Conservation (phyloP, 1,284 basidiomycete genomes). For the Irpex sp. region DNA sequence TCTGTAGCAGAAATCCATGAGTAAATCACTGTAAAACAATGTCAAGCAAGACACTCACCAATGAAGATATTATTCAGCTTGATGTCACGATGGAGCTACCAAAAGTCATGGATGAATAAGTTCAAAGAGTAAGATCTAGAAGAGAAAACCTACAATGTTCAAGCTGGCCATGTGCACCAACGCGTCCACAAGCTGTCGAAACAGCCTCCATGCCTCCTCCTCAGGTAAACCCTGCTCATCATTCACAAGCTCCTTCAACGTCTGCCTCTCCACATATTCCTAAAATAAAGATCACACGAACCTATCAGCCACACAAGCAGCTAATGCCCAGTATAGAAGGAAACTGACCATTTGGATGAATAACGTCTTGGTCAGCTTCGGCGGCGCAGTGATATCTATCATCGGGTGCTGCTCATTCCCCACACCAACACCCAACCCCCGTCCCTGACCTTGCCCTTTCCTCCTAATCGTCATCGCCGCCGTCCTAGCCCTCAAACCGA, state of each 20-base stretch:
- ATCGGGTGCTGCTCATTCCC: not conserved
- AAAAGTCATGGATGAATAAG: not conserved
- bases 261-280: conserved; percentile 89
- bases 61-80: conserved; percentile 93
- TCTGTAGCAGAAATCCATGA: conserved; percentile 39
- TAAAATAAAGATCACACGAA: conserved; percentile 24
- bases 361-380: conserved; percentile 56
- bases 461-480: too few relatives aligned
- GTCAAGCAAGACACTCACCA: conserved; percentile 37
- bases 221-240: conserved; percentile 67
- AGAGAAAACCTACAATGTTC: conserved; percentile 56
- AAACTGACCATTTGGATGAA: conserved; percentile 85
- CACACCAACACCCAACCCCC: too few relatives aligned
- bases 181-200: conserved; percentile 92
- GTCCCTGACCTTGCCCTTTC: too few relatives aligned
- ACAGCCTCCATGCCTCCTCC: conserved; percentile 86
- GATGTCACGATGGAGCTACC: conserved; percentile 84
- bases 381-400: conserved; percentile 20
- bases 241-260: conserved; percentile 77
- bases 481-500: too few relatives aligned
- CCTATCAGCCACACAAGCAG: not conserved
- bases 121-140: too few relatives aligned
- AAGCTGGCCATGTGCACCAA: conserved; percentile 87
- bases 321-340: conserved; percentile 2
- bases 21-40: not conserved